Evolutionary conservation across 2,329 filamentous ascomycete species (phyloP).

Genomic region (Colletotrichum sp.): DNA sequence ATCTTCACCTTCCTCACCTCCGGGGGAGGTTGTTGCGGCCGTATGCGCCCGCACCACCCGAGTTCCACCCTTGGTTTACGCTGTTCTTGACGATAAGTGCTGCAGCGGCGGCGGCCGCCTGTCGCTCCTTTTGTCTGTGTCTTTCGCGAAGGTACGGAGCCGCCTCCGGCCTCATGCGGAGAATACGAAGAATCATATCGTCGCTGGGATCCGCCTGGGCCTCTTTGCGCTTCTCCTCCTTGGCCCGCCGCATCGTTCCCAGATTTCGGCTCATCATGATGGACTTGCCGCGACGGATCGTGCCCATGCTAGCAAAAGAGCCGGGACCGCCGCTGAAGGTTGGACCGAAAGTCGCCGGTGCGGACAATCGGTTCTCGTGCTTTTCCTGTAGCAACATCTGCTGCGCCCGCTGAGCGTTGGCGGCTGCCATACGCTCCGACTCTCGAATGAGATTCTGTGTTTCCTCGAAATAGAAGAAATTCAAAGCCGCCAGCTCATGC

Average conservation of each 20-base stretch:
- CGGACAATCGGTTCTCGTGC: constrained; percentile 62
- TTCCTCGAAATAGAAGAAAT: constrained; percentile 98
- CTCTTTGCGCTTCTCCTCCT: constrained; percentile 94
- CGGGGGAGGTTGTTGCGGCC: constrained; percentile 52
- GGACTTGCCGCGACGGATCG: constrained; percentile 71
- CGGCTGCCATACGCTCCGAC: constrained; percentile 94
- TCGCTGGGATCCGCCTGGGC: constrained; percentile 96
- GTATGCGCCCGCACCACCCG: constrained; percentile 47
- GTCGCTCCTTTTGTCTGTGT: constrained; percentile 90
- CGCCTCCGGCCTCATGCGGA: constrained; percentile 94
- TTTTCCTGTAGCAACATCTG: constrained; percentile 63
- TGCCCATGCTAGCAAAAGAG: constrained; percentile 70
- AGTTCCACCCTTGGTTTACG: constrained; percentile 64
- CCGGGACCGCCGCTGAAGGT: constrained; percentile 55
- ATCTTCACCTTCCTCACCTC: constrained; percentile 38
- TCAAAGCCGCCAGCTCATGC: constrained; percentile 93
- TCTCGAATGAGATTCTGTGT: constrained; percentile 91
- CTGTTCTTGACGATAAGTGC: constrained; percentile 96
- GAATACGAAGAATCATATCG: constrained; percentile 95
- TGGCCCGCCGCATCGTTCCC: constrained; percentile 94
- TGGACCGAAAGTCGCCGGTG: constrained; percentile 58
- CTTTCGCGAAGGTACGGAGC: constrained; percentile 86
- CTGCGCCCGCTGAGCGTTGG: constrained; percentile 77
- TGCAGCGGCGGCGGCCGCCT: constrained; percentile 87
- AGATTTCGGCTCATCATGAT: constrained; percentile 96